Percentiles rank a stretch among this genome's conserved stretches.
These are phyloP conservation scores for Neurospora sp. DNA, from an alignment of 495 filamentous ascomycete species.

Conservation along the genomic window DNA sequence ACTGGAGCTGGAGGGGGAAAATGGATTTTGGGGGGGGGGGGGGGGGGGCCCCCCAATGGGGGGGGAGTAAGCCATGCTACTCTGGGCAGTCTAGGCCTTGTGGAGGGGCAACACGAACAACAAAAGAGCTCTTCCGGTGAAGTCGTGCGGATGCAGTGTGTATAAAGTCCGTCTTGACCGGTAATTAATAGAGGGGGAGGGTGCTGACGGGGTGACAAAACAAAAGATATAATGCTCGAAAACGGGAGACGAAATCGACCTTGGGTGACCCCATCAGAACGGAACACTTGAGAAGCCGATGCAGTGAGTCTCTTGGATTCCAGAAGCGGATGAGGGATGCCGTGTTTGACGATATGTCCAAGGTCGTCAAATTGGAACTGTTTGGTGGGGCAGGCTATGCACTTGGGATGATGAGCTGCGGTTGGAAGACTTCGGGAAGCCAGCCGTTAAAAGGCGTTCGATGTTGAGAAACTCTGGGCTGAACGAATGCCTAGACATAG, in stretches of 20 bases:
- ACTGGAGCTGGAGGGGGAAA: neutral
- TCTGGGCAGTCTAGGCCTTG: neutral
- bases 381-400: neutral
- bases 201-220: neutral
- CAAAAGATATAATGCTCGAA: neutral
- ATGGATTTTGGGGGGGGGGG: neutral
- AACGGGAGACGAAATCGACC: neutral
- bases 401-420: neutral
- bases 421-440: neutral
- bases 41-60: neutral
- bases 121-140: neutral
- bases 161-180: neutral
- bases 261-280: neutral
- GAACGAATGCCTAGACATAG: neutral
- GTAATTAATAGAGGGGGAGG: neutral
- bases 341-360: neutral
- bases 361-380: neutral
- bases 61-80: neutral
- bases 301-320: neutral
- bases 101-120: neutral
- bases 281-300: neutral
- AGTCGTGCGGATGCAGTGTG: neutral
- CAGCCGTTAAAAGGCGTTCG: neutral
- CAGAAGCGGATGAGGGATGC: neutral
- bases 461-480: neutral